Conservation (phyloP, 768 basidiomycete species). For the Omphalotus guepiniiformis region DNA sequence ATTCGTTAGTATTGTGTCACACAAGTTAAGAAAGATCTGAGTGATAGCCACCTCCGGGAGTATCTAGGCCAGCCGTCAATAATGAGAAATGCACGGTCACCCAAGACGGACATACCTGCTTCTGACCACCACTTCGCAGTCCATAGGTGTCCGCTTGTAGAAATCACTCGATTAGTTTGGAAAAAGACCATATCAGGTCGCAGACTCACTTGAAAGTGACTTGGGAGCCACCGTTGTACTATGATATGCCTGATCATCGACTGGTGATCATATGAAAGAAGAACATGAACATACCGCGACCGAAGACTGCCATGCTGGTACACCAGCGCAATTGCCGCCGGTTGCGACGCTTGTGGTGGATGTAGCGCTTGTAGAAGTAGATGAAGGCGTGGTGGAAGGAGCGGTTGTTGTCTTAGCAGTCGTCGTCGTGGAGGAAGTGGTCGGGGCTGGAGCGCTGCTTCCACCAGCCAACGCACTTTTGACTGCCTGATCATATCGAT, state of each 20-base stretch:
- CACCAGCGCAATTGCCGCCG: slow-evolving; percentile 30
- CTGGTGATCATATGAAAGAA: not conserved
- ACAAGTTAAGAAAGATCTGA: not conserved
- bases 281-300: slow-evolving; percentile 29
- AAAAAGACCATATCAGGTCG: not conserved
- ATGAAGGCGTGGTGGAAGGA: slow-evolving; percentile 12
- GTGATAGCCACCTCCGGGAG: slow-evolving; percentile 25
- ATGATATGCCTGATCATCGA: not conserved
- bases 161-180: not conserved
- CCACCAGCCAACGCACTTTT: slow-evolving; percentile 35
- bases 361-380: slow-evolving; percentile 17
- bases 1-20: not conserved
- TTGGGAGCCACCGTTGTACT: slow-evolving; percentile 41
- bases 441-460: slow-evolving; percentile 13
- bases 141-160: slow-evolving; percentile 43
- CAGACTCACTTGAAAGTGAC: slow-evolving; percentile 36
- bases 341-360: slow-evolving; percentile 21
- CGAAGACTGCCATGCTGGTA: slow-evolving; percentile 35
- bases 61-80: slow-evolving; percentile 13
- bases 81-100: not conserved
- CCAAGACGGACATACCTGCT: slow-evolving; percentile 23
- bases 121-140: slow-evolving; percentile 46
- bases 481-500: slow-evolving; percentile 35
- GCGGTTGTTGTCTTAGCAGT: slow-evolving; percentile 13
- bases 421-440: slow-evolving; percentile 18